Conservation (phyloP, 352 stramenopile genomes). For the Thalassiosira hispida region DNA sequence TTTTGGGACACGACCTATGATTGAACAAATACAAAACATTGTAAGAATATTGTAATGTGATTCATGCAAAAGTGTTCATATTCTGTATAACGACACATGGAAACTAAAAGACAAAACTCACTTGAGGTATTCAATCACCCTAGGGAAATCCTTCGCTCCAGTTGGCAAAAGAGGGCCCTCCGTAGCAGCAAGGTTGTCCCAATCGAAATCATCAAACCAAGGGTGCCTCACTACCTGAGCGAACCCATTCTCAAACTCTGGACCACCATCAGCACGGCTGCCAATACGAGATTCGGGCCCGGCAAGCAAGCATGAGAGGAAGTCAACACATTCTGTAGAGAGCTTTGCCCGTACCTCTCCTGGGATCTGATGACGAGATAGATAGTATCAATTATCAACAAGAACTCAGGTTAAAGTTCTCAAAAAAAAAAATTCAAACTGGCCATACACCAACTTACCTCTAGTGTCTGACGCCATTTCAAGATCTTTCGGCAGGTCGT, state of each 20-base stretch:
- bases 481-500: constrained; percentile 97
- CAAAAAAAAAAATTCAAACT: too few relatives aligned
- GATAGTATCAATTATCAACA: constrained; percentile 16
- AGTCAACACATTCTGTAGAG: constrained; percentile 80
- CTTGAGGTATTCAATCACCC: constrained; percentile 92
- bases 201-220: constrained; percentile 96
- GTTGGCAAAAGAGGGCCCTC: constrained; percentile 90
- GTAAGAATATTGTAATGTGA: constrained; percentile 61
- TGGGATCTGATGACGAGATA: constrained; percentile 55
- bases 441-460: constrained; percentile 62
- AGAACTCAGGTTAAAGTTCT: constrained; percentile 12
- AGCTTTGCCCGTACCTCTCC: constrained; percentile 76
- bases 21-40: constrained; percentile 20
- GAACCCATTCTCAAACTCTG: constrained; percentile 88
- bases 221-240: constrained; percentile 96
- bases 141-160: constrained; percentile 90
- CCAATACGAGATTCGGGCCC: constrained; percentile 93
- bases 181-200: constrained; percentile 87
- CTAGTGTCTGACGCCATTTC: constrained; percentile 86
- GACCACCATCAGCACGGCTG: constrained; percentile 76
- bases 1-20: constrained; percentile 78
- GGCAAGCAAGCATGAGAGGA: constrained; percentile 91
- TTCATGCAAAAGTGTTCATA: constrained; percentile 32
- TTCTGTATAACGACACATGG: not conserved
- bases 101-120: constrained; percentile 47